phyloP scores from a whole-genome alignment of 129 eudicot species.

The Logfia minima region DNA sequence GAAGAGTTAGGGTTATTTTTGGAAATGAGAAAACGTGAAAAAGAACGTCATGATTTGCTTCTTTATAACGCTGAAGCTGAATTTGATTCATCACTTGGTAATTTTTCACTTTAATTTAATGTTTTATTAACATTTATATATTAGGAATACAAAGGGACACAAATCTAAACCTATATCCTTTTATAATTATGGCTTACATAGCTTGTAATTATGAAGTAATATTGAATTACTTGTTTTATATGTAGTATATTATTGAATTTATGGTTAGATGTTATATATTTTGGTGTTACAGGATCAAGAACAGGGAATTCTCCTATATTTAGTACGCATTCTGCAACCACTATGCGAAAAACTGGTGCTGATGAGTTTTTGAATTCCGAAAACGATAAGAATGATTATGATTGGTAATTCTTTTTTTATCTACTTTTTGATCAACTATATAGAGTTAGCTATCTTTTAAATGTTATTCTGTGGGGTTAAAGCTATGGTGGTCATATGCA shows the following conservation, averaged over 20 bases:
- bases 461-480: constrained; percentile 27
- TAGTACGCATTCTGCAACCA: constrained; percentile 53
- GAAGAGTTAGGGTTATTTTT: constrained; percentile 83
- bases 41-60: constrained; percentile 60
- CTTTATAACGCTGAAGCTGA: constrained; percentile 62
- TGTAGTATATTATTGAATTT: neutral
- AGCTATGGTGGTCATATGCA: constrained; percentile 18
- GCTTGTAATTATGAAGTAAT: neutral
- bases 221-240: neutral
- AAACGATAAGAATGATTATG: constrained; percentile 93
- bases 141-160: neutral
- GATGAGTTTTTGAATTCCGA: constrained; percentile 96
- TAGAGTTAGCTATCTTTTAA: neutral
- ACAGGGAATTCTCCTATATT: constrained; percentile 61
- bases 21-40: constrained; percentile 82
- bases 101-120: constrained; percentile 11
- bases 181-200: neutral
- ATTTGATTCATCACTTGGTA: constrained; percentile 76
- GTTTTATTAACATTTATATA: neutral
- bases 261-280: neutral
- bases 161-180: neutral
- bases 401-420: constrained; percentile 54
- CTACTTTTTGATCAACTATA: neutral
- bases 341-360: constrained; percentile 59
- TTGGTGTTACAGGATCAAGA: constrained; percentile 52